A percentile compares a stretch with the other conserved stretches of the same genome.
phyloP scores from a whole-genome alignment of 2,329 filamentous ascomycete species.

The Leptographium wingfieldii region DNA sequence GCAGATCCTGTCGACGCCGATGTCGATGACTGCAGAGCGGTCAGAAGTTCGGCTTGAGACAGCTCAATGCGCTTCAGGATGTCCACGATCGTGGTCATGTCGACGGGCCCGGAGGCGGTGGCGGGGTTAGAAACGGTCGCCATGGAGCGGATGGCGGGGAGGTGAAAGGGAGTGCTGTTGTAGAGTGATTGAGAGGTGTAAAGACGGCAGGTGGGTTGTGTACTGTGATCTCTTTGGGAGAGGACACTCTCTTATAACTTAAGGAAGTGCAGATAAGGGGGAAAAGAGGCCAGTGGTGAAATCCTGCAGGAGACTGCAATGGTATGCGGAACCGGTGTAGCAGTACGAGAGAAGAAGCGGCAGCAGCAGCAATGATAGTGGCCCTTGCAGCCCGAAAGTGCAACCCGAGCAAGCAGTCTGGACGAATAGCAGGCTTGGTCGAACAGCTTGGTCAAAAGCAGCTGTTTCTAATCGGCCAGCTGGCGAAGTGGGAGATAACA shows the following conservation, averaged over 20 bases:
- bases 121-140: constrained; percentile 5
- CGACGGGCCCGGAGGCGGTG: constrained; percentile 3
- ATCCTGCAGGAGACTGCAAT: too few species aligned
- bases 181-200: not conserved
- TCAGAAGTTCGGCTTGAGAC: constrained; percentile 27
- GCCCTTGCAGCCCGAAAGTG: too few species aligned
- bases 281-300: too few species aligned
- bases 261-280: too few species aligned
- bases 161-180: not conserved
- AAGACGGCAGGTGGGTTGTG: too few species aligned
- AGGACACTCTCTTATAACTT: too few species aligned
- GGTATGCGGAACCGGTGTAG: too few species aligned
- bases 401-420: not conserved
- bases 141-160: constrained; percentile 9
- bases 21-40: constrained; percentile 22
- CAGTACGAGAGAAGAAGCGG: too few species aligned
- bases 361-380: too few species aligned
- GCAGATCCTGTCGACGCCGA: constrained; percentile 1
- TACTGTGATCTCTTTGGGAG: too few species aligned
- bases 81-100: constrained; percentile 22
- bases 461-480: not conserved
- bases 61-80: constrained; percentile 25
- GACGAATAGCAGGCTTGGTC: not conserved
- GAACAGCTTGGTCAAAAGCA: not conserved
- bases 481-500: not conserved